Base-by-base conservation (phyloP, 805 yeast species). In the Zygotorulaspora florentina region DNA sequence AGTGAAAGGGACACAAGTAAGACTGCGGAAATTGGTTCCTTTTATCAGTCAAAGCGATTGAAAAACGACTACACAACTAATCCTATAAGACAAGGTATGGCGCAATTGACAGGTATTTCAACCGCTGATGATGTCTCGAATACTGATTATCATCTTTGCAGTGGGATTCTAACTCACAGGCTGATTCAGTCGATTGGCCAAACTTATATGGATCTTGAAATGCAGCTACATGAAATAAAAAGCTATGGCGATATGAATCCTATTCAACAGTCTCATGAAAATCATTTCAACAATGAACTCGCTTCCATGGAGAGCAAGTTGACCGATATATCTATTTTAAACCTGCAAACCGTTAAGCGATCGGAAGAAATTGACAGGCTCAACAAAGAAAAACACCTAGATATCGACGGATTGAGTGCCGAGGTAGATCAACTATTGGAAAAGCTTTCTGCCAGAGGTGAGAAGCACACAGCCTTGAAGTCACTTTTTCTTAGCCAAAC, bases 41-140 rank as follows among this genome's bases (percentile, higher is more conserved):
- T 74, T 57, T 86, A 86, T 56, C 78, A 79, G 40, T 57, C 70
- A 20, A 83, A 82, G 62, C 70, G 93, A 52, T 67, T 83, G 42
- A 77, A 78, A 52, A 80, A 77, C 66, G 81, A 80, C 48, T 86
- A 86, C 58, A 73, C 85, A 6, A 73, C 83, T 20, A 85, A 85
- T 56, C 90, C 93, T 1, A 62, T 83, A 35, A 76, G 73, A 37
- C 80, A 77, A 52, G 74, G 74, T 45, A 72, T 69, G 61, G 71
- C 74, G 26, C 66, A 65, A 34, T 59, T 76, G 41, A 69, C 74
- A 12, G 85, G 85, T 10, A 76, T 80, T 7, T 64, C 74, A 13
- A 67, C 73, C 23, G 69, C 72, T 26, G 65, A 65, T 20, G 54
- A 61, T 1, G 59, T 71, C 15, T 67, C 71, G 11, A 64, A 64